Conservation (phyloP, 2,329 filamentous ascomycete genomes). For the Xylariaceae sp. region DNA sequence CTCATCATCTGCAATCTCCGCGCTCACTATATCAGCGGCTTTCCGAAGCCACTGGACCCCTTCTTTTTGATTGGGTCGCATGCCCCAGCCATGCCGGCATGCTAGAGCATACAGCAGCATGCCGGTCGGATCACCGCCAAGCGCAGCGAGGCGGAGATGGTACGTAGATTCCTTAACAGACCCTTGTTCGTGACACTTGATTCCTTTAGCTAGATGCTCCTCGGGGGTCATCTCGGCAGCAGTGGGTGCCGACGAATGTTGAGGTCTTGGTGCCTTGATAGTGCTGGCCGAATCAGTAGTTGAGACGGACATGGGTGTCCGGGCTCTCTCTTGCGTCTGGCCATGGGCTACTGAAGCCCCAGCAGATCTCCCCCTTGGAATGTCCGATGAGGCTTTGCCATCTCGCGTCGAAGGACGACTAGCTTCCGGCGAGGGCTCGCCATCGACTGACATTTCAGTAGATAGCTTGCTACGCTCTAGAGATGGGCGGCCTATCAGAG, state of each 20-base stretch:
- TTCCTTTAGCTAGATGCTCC: slow-evolving; percentile 84
- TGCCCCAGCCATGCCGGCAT: slow-evolving; percentile 95
- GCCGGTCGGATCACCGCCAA: slow-evolving; percentile 78
- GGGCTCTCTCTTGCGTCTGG: slow-evolving; percentile 33
- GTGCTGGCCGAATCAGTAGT: slow-evolving; percentile 53
- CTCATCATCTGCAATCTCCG: slow-evolving; percentile 80
- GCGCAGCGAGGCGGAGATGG: slow-evolving; percentile 83
- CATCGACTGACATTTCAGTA: slow-evolving; percentile 39
- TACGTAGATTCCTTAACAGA: slow-evolving; percentile 92
- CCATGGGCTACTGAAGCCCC: slow-evolving; percentile 36
- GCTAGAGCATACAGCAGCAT: slow-evolving; percentile 96
- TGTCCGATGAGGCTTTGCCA: slow-evolving; percentile 44
- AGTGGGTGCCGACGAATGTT: slow-evolving; percentile 46
- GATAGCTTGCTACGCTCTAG: slow-evolving; percentile 47
- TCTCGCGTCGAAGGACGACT: slow-evolving; percentile 42
- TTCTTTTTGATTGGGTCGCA: slow-evolving; percentile 85
- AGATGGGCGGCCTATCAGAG: slow-evolving; percentile 41
- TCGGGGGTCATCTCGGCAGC: slow-evolving; percentile 71
- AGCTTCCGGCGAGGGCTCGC: slow-evolving; percentile 39
- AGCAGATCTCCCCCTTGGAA: slow-evolving; percentile 40
- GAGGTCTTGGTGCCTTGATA: slow-evolving; percentile 40
- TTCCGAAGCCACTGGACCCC: slow-evolving; percentile 89
- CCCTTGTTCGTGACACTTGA: slow-evolving; percentile 82
- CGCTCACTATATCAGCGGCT: slow-evolving; percentile 75
- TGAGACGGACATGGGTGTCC: slow-evolving; percentile 42